These are phyloP conservation scores for Tetrahymena elliotti DNA, from an alignment of 73 alveolate genomes.

Conservation along the genomic window DNA sequence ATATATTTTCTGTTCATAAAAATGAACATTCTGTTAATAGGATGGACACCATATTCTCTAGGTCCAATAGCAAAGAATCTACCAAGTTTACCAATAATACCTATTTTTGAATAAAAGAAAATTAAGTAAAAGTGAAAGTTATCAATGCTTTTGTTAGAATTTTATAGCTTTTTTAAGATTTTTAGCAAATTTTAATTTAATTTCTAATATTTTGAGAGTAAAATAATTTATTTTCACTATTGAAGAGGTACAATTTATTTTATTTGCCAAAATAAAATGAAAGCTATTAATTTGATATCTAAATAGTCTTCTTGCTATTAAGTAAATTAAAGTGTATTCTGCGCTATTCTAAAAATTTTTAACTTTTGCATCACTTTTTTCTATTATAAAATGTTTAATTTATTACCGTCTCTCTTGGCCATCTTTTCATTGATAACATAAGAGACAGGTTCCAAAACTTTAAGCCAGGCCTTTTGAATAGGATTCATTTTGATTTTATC, in stretches of 20 bases:
- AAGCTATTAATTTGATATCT: background rate
- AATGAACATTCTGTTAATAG: conserved; percentile 20
- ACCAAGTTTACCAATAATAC: conserved; percentile 35
- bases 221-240: background rate
- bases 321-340: no score
- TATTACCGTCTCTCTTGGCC: conserved; percentile 35
- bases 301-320: background rate
- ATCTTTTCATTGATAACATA: conserved; percentile 26
- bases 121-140: background rate
- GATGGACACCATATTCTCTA: conserved; percentile 45
- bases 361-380: background rate
- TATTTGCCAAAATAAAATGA: background rate
- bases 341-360: background rate
- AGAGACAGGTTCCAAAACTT: conserved; percentile 18
- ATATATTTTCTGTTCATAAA: conserved; percentile 27
- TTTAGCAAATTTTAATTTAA: no score
- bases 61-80: conserved; percentile 44
- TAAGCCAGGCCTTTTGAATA: conserved; percentile 40
- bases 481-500: conserved; percentile 37
- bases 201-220: background rate
- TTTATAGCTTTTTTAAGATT: background rate
- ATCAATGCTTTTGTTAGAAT: background rate
- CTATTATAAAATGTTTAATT: background rate
- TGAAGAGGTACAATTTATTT: background rate
- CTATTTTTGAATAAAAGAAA: background rate